Evolutionary conservation across 768 basidiomycete species (phyloP), one percentile per base, ranked within the genome.

Genomic region (Boletus subcaerulescens): DNA sequence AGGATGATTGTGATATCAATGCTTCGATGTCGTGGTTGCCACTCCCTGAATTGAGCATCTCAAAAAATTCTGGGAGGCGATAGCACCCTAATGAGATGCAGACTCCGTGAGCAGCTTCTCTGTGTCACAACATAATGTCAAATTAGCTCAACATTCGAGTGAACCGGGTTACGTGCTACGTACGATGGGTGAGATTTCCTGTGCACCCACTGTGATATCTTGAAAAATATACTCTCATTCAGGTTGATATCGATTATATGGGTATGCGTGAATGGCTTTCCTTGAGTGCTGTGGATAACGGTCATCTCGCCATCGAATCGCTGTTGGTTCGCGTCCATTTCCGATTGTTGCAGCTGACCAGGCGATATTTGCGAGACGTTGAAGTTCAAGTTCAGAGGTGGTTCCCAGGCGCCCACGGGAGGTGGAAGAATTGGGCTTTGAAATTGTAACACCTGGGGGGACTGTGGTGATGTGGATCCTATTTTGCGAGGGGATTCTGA

Each of bases 21-120:
- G 58, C 44, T 52, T 52, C 49, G 4, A 67, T 55, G 52, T 62
- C 45, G 47, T 45, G 48, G 62, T 43, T 39, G 49, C 52, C 58
- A 46, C 32, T 42, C 41, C 57, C 51, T n/a, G 45, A 48, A 45
- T 56, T 57, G 53, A 57, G 36, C 47, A 45, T 53, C 64, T 56
- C 26, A 43, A 51, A 58, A n/a, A 69, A 17, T 13, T 66, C 68
- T 8, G 60, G 55, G 40, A 68, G 68, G 32, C 63, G 67, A 67
- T 77, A 83, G 47, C 78, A 80, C 5, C 68, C 76, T 29, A 83
- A 60, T 3, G 78, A 78, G 24, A 81, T 56, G 49, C 80, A 82
- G 22, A 77, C 61, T 38, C 73, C 74, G 15, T 62, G 52, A 31
- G 63, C 45, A 22, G 77, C 48, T 41, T 74, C 65, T 22, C 78